phyloP scores from a whole-genome alignment of 2,329 filamentous ascomycete genomes.

The Dactylellina leptospora region DNA sequence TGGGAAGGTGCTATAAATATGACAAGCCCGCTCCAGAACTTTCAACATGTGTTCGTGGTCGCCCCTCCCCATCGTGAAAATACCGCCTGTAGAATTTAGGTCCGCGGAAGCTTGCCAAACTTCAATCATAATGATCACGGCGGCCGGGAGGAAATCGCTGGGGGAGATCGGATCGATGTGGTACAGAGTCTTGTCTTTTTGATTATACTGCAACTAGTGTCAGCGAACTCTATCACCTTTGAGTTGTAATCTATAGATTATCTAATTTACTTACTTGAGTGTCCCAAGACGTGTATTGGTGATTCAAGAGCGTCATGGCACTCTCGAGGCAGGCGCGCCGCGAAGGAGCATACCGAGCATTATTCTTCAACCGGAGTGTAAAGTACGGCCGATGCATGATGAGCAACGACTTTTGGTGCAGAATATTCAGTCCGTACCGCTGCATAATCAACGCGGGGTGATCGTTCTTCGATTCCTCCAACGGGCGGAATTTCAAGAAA shows the following conservation, averaged over 20 bases:
- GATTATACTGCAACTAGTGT: conserved; percentile 59
- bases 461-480: conserved; percentile 78
- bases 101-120: conserved; percentile 60
- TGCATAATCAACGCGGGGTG: conserved; percentile 76
- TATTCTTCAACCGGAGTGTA: conserved; percentile 73
- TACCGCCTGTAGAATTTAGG: conserved; percentile 59
- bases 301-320: conserved; percentile 79
- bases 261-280: conserved; percentile 80
- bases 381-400: conserved; percentile 89
- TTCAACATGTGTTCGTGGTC: conserved; percentile 78
- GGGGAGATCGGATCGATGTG: conserved; percentile 63
- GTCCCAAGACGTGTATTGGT: conserved; percentile 78
- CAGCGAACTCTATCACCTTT: conserved; percentile 70
- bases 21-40: conserved; percentile 69
- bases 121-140: conserved; percentile 57
- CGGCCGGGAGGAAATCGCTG: conserved; percentile 58
- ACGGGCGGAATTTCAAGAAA: conserved; percentile 76
- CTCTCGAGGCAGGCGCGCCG: conserved; percentile 85
- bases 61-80: conserved; percentile 68
- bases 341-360: conserved; percentile 83
- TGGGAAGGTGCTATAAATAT: conserved; percentile 42
- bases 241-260: no score
- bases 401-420: conserved; percentile 89
- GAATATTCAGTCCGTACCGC: conserved; percentile 80
- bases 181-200: conserved; percentile 58